Evolutionary conservation across 1,284 basidiomycete genomes (phyloP).

Genomic region (Ganoderma lingzhi): DNA sequence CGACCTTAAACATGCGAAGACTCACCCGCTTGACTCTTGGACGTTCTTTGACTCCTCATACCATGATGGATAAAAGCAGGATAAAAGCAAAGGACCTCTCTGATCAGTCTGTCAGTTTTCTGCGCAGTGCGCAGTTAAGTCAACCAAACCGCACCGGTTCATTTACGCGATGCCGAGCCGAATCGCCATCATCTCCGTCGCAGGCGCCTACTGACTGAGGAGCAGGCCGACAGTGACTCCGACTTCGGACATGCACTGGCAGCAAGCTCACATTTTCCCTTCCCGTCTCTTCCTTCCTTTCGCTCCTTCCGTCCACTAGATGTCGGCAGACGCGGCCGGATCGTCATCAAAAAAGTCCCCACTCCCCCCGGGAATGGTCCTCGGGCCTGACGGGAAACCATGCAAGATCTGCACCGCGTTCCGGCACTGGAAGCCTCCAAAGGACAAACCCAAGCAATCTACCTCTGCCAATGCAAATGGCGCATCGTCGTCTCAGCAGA

Average conservation of each 20-base stretch:
- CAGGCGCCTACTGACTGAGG: background rate
- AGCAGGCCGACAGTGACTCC: background rate
- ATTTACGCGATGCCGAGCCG: background rate
- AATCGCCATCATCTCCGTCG: background rate
- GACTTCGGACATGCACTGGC: background rate
- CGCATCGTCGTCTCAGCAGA: conserved; percentile 27
- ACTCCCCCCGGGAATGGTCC: conserved; percentile 80
- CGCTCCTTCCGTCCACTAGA: background rate
- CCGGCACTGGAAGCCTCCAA: conserved; percentile 70
- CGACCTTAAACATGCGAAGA: no score
- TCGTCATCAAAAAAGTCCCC: conserved; percentile 24
- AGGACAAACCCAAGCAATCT: conserved; percentile 40
- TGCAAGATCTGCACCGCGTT: conserved; percentile 92
- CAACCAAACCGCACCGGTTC: background rate
- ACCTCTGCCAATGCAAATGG: conserved; percentile 11
- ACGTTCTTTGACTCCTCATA: background rate
- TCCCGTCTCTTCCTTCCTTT: background rate
- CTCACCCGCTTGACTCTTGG: background rate
- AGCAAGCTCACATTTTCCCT: background rate
- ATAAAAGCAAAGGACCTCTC: background rate
- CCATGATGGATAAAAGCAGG: background rate
- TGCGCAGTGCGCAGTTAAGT: background rate
- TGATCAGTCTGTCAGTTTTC: background rate
- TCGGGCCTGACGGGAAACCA: conserved; percentile 92
- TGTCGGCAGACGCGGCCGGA: conserved; percentile 12